Percentiles rank a stretch among this genome's conserved stretches.
phyloP scores from a whole-genome alignment of 352 stramenopile genomes.

The Albugo laibachii region DNA sequence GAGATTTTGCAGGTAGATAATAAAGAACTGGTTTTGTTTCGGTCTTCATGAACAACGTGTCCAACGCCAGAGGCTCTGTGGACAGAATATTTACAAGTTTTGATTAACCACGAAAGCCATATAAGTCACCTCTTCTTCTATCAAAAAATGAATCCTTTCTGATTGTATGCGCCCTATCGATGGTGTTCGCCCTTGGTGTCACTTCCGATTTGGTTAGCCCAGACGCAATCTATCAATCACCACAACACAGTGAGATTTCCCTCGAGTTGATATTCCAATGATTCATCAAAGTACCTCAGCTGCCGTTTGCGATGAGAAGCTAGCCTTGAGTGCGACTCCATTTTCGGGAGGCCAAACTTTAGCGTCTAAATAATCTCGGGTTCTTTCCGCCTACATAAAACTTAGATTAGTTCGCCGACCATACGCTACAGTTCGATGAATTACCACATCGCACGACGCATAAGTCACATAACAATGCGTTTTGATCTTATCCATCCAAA shows the following conservation, averaged over 20 bases:
- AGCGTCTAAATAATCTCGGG: conserved; percentile 22
- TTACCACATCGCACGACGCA: conserved; percentile 19
- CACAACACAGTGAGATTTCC: background rate
- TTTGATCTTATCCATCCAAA: conserved; percentile 81
- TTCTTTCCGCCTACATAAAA: conserved; percentile 20
- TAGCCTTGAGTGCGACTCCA: conserved; percentile 19
- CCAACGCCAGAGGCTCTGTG: conserved; percentile 18
- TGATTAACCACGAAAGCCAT: background rate
- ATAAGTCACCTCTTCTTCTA: background rate
- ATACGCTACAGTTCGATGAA: conserved; percentile 1
- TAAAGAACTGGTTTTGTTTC: conserved; percentile 58
- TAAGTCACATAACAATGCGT: conserved; percentile 77
- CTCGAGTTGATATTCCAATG: background rate
- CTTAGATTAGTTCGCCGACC: background rate
- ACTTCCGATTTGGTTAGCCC: background rate
- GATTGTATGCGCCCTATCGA: background rate
- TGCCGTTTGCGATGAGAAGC: conserved; percentile 19
- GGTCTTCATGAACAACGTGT: conserved; percentile 64
- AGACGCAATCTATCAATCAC: background rate
- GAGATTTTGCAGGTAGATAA: conserved; percentile 51
- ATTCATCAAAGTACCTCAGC: conserved; percentile 15
- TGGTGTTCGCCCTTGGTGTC: background rate
- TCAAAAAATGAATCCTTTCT: background rate
- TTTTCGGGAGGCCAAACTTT: conserved; percentile 44
- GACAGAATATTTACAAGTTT: background rate